A percentile compares a stretch with the other conserved stretches of the same genome.
phyloP scores from a whole-genome alignment of 805 yeast genomes.

The Saturnispora besseyi region DNA sequence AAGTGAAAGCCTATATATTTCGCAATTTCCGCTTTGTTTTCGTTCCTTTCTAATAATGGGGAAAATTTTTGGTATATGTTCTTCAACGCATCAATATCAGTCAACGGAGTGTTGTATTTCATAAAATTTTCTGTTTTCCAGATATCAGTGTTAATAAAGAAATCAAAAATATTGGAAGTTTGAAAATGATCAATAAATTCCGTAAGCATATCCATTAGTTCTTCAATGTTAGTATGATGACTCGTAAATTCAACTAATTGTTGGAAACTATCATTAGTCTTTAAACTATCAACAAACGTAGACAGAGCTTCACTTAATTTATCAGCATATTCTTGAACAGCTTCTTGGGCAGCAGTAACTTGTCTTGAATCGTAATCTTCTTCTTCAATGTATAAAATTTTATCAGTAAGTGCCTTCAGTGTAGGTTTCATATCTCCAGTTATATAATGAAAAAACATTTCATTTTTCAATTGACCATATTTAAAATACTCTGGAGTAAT shows the following conservation, averaged over 20 bases:
- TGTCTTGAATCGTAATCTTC: neutral
- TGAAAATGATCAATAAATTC: conserved; percentile 5
- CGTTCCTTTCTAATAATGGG: neutral
- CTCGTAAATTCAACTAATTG: conserved; percentile 1
- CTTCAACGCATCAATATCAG: conserved; percentile 2
- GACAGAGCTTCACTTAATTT: neutral
- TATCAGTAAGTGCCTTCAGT: neutral
- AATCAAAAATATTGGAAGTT: conserved; percentile 5
- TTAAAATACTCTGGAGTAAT: conserved; percentile 27
- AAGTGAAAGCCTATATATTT: conserved; percentile 8
- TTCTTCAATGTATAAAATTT: conserved; percentile 19
- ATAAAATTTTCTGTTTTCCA: conserved; percentile 3
- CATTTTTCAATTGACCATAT: conserved; percentile 38
- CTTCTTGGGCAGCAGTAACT: neutral
- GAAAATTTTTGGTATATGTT: neutral
- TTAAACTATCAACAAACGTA: neutral
- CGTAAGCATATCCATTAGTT: conserved; percentile 6
- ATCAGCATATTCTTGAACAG: conserved; percentile 4
- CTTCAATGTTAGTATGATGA: neutral
- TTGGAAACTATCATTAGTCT: conserved; percentile 1
- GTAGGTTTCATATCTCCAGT: neutral
- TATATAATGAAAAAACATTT: conserved; percentile 33
- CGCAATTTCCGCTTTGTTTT: neutral
- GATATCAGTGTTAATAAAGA: neutral
- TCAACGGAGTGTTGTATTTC: neutral